Conservation (phyloP, 2,329 filamentous ascomycete species). For the Elsinoe perseae region DNA sequence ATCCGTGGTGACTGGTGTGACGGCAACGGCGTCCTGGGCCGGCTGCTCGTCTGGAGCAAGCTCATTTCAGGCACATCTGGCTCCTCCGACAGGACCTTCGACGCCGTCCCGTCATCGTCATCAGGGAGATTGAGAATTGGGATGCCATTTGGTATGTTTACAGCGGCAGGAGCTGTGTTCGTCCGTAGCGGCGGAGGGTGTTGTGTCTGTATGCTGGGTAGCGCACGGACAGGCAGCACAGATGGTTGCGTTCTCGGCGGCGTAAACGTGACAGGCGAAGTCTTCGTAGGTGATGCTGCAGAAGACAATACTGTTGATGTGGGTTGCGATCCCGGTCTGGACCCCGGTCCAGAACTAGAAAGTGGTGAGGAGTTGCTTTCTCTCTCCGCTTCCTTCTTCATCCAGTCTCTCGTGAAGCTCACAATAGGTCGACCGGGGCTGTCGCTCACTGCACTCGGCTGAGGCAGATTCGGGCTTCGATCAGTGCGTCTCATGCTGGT, state of each 20-base stretch:
- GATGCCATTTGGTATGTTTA: conserved; percentile 19
- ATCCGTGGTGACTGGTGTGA: not conserved
- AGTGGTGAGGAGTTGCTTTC: conserved; percentile 39
- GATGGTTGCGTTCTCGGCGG: not conserved
- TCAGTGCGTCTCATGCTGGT: conserved; percentile 85
- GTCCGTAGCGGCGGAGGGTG: conserved; percentile 23
- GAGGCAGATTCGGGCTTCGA: conserved; percentile 77
- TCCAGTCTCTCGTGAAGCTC: conserved; percentile 86
- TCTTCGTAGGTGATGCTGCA: not conserved
- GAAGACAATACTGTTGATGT: not conserved
- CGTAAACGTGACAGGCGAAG: not conserved
- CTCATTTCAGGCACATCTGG: conserved; percentile 29
- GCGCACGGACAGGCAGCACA: conserved; percentile 22
- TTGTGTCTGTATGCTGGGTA: conserved; percentile 40
- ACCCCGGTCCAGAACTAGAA: not conserved
- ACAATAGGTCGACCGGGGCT: conserved; percentile 87
- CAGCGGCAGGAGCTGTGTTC: not conserved
- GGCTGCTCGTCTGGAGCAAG: conserved; percentile 13
- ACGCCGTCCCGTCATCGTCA: conserved; percentile 21
- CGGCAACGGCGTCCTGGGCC: not conserved
- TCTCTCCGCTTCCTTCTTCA: conserved; percentile 64
- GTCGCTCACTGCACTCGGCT: conserved; percentile 84
- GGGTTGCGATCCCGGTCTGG: not conserved
- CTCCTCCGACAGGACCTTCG: conserved; percentile 30
- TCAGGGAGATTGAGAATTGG: conserved; percentile 47